These are phyloP conservation scores for Stylosanthes scabra DNA, from an alignment of 331 rosid species.

Conservation along the genomic window DNA sequence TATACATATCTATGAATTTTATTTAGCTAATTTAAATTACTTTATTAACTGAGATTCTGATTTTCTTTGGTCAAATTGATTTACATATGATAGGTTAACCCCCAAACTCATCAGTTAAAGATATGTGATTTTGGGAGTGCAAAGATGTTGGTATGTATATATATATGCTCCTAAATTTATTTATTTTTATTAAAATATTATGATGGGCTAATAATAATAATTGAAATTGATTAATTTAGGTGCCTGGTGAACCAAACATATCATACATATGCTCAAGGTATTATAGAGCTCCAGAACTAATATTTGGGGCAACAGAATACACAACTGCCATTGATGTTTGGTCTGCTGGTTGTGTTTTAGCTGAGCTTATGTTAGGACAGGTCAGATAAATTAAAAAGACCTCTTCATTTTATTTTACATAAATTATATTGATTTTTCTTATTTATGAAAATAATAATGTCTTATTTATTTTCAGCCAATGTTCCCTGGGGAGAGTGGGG, in stretches of 20 bases:
- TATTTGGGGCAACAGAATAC: conserved; percentile 98
- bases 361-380: conserved; percentile 98
- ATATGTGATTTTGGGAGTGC: conserved; percentile 99
- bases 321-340: conserved; percentile 97
- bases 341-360: conserved; percentile 98
- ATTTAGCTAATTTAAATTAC: too few species aligned
- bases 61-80: not conserved
- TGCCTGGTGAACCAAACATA: conserved; percentile 98
- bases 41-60: too few species aligned
- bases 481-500: conserved; percentile 99
- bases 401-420: too few species aligned
- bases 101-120: conserved; percentile 90
- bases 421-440: too few species aligned
- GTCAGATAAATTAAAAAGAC: too few species aligned
- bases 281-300: conserved; percentile 98
- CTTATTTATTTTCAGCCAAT: conserved; percentile 70
- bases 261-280: conserved; percentile 97
- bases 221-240: conserved; percentile 50
- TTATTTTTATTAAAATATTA: conserved; percentile 17
- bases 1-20: too few species aligned
- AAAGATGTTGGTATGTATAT: conserved; percentile 87
- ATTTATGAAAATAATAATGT: conserved; percentile 27
- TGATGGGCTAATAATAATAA: too few species aligned
- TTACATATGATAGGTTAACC: conserved; percentile 75
- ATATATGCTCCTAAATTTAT: not conserved